A percentile compares a stretch with the other conserved stretches of the same genome.
These are phyloP conservation scores for Tylopilus felleus DNA, from an alignment of 768 basidiomycete genomes.

Conservation along the genomic window DNA sequence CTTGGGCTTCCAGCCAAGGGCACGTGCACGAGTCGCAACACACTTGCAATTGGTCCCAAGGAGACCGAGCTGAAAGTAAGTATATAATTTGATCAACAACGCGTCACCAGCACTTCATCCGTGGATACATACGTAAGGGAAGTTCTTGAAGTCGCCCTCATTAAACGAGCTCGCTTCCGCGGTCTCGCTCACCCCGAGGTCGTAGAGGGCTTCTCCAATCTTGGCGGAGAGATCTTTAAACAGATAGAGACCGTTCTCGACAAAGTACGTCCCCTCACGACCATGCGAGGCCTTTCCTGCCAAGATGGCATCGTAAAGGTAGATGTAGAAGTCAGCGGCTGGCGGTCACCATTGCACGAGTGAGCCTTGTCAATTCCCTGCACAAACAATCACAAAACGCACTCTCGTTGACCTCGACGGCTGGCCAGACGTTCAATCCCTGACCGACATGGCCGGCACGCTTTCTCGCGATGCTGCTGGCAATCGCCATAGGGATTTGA, in stretches of 20 bases:
- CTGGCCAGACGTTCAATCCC: constrained; percentile 62
- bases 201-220: constrained; percentile 34
- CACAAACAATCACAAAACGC: background rate
- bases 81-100: background rate
- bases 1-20: constrained; percentile 30
- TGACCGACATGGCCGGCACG: constrained; percentile 56
- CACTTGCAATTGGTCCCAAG: constrained; percentile 25
- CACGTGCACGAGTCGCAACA: constrained; percentile 17
- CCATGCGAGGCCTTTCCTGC: constrained; percentile 22
- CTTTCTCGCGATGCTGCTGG: constrained; percentile 43
- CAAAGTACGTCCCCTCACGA: constrained; percentile 54
- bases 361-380: background rate
- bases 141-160: constrained; percentile 15
- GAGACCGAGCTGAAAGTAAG: constrained; percentile 7
- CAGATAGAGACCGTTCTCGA: constrained; percentile 47
- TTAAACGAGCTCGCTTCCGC: constrained; percentile 42
- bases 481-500: constrained; percentile 52
- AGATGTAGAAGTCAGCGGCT: constrained; percentile 41
- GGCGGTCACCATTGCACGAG: background rate
- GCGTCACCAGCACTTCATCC: background rate
- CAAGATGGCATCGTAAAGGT: constrained; percentile 39
- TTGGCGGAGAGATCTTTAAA: constrained; percentile 43
- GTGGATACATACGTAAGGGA: constrained; percentile 1
- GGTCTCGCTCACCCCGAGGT: constrained; percentile 17
- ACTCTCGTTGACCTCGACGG: constrained; percentile 52